phyloP scores from a whole-genome alignment of 148 eudicot species.

The Gaultheria prostrata region DNA sequence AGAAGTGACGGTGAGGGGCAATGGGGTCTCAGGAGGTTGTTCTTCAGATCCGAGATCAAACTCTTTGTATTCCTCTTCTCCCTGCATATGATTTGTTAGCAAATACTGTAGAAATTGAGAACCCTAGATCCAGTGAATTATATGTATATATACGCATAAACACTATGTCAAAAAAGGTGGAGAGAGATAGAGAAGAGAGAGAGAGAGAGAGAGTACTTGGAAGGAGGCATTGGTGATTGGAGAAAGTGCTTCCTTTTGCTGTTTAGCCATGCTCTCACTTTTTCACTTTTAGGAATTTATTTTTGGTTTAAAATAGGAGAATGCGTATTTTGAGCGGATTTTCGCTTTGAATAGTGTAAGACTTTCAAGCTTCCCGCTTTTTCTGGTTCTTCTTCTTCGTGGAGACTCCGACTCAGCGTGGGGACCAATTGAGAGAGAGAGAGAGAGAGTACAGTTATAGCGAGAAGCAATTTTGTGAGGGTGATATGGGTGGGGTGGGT shows the following conservation, averaged over 20 bases:
- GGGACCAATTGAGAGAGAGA: not conserved
- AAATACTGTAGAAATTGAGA: not conserved
- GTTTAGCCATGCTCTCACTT: constrained; percentile 27
- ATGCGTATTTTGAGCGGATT: too few species aligned
- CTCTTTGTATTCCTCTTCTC: constrained; percentile 55
- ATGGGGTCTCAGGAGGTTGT: constrained; percentile 61
- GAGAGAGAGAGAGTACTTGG: constrained; percentile 29
- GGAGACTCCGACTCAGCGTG: not conserved
- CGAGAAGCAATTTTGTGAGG: not conserved
- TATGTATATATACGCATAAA: not conserved
- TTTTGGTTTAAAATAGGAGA: not conserved
- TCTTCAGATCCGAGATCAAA: constrained; percentile 63
- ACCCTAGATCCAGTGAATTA: constrained; percentile 14
- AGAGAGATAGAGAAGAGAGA: not conserved
- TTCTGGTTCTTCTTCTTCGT: not conserved
- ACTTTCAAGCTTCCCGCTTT: not conserved
- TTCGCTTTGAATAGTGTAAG: too few species aligned
- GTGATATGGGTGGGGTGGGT: not conserved
- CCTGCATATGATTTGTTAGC: constrained; percentile 36
- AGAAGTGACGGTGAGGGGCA: constrained; percentile 93
- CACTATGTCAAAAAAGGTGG: not conserved
- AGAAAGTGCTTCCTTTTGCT: constrained; percentile 34
- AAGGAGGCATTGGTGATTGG: constrained; percentile 10
- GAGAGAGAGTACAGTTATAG: not conserved
- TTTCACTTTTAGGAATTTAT: not conserved